These are phyloP conservation scores for Cicer judaicum DNA, from an alignment of 306 rosid genomes.

Conservation along the genomic window DNA sequence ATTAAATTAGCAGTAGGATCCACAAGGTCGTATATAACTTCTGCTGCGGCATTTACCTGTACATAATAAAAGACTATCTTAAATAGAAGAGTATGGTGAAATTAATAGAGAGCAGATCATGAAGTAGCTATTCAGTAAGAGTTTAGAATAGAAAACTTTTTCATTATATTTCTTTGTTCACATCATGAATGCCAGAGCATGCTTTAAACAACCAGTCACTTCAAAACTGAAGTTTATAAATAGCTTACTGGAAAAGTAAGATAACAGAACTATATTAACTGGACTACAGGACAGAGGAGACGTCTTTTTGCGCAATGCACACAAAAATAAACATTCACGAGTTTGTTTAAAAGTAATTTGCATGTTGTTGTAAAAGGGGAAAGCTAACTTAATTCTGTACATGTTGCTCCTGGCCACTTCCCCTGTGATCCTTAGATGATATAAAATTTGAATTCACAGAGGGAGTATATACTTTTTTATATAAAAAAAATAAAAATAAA, in stretches of 20 bases:
- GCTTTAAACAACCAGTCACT: constrained; percentile 34
- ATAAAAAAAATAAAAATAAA: not conserved
- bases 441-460: constrained; percentile 31
- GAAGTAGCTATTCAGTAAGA: constrained; percentile 23
- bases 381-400: not conserved
- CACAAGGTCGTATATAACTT: constrained; percentile 98
- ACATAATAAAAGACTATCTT: constrained; percentile 39
- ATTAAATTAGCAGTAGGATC: constrained; percentile 96
- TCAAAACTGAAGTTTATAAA: constrained; percentile 35
- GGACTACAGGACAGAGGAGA: constrained; percentile 31
- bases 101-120: constrained; percentile 25
- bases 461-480: not conserved
- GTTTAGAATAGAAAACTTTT: constrained; percentile 1
- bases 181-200: constrained; percentile 2
- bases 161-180: constrained; percentile 31
- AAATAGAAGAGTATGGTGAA: constrained; percentile 32
- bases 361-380: not conserved
- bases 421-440: constrained; percentile 21
- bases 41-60: constrained; percentile 99
- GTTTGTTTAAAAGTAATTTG: constrained; percentile 7
- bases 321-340: not conserved
- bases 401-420: constrained; percentile 14
- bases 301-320: not conserved
- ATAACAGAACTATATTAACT: constrained; percentile 28
- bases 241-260: constrained; percentile 4